Evolutionary conservation across 2,329 filamentous ascomycete genomes (phyloP).

Genomic region (Thyridium curvatum): DNA sequence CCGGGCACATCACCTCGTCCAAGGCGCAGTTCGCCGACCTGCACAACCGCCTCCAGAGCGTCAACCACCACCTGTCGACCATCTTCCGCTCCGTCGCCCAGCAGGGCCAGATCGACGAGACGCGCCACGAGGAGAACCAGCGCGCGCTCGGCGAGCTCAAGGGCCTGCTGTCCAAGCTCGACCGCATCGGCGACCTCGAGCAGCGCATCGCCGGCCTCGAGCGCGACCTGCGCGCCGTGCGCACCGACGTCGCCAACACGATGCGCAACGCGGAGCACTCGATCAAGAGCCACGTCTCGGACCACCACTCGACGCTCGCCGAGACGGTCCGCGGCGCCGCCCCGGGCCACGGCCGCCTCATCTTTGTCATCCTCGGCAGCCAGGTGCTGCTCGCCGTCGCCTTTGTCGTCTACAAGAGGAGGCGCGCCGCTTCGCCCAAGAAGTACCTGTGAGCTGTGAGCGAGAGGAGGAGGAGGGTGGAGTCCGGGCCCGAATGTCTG

Average conservation of each 20-base stretch:
- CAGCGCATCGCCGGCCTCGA: slow-evolving; percentile 46
- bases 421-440: slow-evolving; percentile 72
- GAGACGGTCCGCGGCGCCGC: slow-evolving; percentile 38
- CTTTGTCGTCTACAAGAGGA: slow-evolving; percentile 76
- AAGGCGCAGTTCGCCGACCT: slow-evolving; percentile 73
- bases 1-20: slow-evolving; percentile 42
- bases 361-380: slow-evolving; percentile 67
- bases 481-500: too few relatives aligned
- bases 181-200: slow-evolving; percentile 35
- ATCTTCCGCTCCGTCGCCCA: slow-evolving; percentile 52
- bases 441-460: slow-evolving; percentile 67
- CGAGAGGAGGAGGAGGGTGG: background rate
- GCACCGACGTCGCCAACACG: slow-evolving; percentile 45
- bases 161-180: slow-evolving; percentile 33
- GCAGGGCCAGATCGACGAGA: slow-evolving; percentile 43
- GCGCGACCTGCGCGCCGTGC: slow-evolving; percentile 51
- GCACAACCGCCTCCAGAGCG: slow-evolving; percentile 71
- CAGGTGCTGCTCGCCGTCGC: slow-evolving; percentile 64
- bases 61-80: slow-evolving; percentile 62
- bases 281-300: slow-evolving; percentile 44
- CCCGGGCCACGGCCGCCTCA: slow-evolving; percentile 45
- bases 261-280: slow-evolving; percentile 43
- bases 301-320: slow-evolving; percentile 44
- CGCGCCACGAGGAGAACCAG: slow-evolving; percentile 50
- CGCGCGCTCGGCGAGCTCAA: slow-evolving; percentile 40